Evolutionary conservation across 2,329 filamentous ascomycete species (phyloP).

Genomic region (Nemania sp.): DNA sequence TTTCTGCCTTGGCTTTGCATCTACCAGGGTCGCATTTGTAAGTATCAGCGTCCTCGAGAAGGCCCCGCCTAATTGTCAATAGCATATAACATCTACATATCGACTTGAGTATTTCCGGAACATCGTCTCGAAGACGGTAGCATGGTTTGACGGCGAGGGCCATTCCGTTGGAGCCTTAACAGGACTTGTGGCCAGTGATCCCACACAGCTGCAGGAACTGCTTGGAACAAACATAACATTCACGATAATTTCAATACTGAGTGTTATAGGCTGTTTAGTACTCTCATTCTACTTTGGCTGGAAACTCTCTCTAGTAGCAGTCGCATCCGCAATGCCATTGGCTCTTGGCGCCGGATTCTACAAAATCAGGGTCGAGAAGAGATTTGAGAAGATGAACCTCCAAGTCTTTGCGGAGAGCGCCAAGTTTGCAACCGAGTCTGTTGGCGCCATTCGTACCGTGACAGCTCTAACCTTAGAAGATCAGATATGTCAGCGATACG

Average conservation of each 20-base stretch:
- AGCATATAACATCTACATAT: conserved; percentile 65
- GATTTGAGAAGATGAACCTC: conserved; percentile 63
- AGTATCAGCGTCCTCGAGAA: conserved; percentile 26
- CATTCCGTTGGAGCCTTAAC: conserved; percentile 71
- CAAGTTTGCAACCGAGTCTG: conserved; percentile 79
- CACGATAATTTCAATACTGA: conserved; percentile 72
- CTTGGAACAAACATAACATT: conserved; percentile 74
- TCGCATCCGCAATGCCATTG: conserved; percentile 69
- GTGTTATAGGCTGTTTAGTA: conserved; percentile 71
- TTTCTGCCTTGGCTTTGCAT: conserved; percentile 60
- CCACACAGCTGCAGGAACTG: conserved; percentile 70
- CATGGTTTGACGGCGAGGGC: conserved; percentile 71
- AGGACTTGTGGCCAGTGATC: conserved; percentile 65
- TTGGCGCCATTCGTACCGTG: conserved; percentile 80
- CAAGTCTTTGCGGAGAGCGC: conserved; percentile 77
- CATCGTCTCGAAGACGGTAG: conserved; percentile 67
- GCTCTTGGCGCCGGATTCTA: conserved; percentile 60
- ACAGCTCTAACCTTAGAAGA: conserved; percentile 76
- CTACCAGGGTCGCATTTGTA: conserved; percentile 61
- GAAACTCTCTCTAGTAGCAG: conserved; percentile 77
- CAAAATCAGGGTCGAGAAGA: conserved; percentile 48
- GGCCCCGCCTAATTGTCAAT: conserved; percentile 24
- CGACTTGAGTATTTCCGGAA: conserved; percentile 70
- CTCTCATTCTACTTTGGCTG: conserved; percentile 80
- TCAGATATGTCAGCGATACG: conserved; percentile 71